Base-by-base conservation (phyloP, 306 rosid species). In the Albizia julibrissin region DNA sequence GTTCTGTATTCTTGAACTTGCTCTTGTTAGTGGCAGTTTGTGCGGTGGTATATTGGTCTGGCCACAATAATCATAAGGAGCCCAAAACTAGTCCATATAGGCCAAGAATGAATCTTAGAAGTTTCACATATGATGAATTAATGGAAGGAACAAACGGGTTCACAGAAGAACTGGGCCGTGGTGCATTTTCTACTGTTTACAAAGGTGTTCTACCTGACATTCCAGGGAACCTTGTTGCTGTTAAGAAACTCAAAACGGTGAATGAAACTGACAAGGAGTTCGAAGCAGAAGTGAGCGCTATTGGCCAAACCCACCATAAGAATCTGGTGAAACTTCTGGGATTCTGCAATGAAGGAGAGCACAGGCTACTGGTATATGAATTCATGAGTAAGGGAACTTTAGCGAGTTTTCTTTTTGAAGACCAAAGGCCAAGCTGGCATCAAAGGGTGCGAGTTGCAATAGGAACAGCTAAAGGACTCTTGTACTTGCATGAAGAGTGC, bases 91-190 rank as follows among this genome's bases (percentile, higher is more conserved):
- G 11, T 37, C 44, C 18, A n/a, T 40, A 26, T n/a, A 2, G 6
- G 40, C 18, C 44, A 27, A 34, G 43, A 19, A 44, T 64, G 24
- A 77, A 15, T 10, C 61, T 85, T 9, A 81, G 72, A 77, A 85
- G 62, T 81, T 34, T 73, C 56, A 65, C 75, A 6, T 70, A 43
- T 24, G 37, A 24, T 22, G 56, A 43, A 5, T 43, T 70, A 70
- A 24, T 50, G 37, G 72, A 82, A 59, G 84, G 86, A 74, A 85
- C 88, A 74, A 18, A n/a, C 10, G 77, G 73, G 34, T 85, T 85
- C 61, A 58, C 33, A 47, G 88, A 85, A 31, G 79, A 82, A 74
- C 1, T 85, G 1, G 88, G 88, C 14, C 73, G 83, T 18, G 88
- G 85, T 0, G 54, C 85, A 74, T 85, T 66, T 27, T 52, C 78